A percentile compares a stretch with the other conserved stretches of the same genome.
Evolutionary conservation across 192 early-diverging fungal genomes (phyloP).

Genomic region (Lobosporangium transversale): DNA sequence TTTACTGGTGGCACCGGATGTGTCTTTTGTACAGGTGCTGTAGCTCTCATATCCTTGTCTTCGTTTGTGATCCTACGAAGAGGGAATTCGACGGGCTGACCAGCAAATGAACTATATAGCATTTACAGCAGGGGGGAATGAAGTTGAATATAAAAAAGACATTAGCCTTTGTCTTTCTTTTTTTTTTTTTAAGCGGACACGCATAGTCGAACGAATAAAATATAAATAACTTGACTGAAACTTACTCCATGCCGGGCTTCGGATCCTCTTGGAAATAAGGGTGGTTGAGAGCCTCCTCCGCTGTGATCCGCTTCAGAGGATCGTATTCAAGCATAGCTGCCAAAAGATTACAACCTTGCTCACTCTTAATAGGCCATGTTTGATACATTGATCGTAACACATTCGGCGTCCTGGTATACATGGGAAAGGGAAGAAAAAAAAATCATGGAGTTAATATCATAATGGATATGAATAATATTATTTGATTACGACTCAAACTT

Average conservation of each 20-base stretch:
- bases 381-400: constrained; percentile 35
- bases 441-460: too few species aligned
- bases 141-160: too few species aligned
- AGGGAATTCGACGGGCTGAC: constrained; percentile 62
- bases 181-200: too few species aligned
- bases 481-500: constrained; percentile 42
- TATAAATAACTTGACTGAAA: too few species aligned
- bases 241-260: constrained; percentile 65
- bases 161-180: too few species aligned
- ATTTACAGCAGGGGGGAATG: too few species aligned
- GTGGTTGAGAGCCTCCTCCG: constrained; percentile 81
- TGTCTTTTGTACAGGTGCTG: constrained; percentile 23
- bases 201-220: too few species aligned
- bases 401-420: constrained; percentile 36
- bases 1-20: constrained; percentile 38
- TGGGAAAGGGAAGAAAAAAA: background rate
- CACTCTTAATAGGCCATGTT: constrained; percentile 58
- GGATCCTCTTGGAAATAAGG: constrained; percentile 85
- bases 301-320: constrained; percentile 79
- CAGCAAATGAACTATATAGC: constrained; percentile 56
- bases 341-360: constrained; percentile 74
- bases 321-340: constrained; percentile 83
- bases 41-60: constrained; percentile 63
- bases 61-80: constrained; percentile 62
- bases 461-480: too few species aligned